Evolutionary conservation across 139 green algal species (phyloP).

Genomic region (Tetradesmus lagerheimii): DNA sequence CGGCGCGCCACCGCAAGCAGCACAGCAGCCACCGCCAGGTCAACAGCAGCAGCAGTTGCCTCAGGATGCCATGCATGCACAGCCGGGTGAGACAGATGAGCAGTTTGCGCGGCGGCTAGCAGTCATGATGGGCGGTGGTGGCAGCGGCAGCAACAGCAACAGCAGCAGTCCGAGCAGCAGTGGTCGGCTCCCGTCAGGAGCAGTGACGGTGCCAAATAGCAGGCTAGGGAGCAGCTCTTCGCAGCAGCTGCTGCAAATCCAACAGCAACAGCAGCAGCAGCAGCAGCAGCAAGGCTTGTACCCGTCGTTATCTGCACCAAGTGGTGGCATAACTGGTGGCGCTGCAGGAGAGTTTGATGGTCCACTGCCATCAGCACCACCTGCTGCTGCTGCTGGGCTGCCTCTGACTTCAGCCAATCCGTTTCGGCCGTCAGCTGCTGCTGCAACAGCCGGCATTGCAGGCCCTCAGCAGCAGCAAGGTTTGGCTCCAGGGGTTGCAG

Average conservation of each 20-base stretch:
- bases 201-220: not conserved
- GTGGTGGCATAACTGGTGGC: not conserved
- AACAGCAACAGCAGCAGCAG: too few relatives aligned
- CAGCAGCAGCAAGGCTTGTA: not conserved
- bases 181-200: not conserved
- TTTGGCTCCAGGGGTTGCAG: not conserved
- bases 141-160: not conserved
- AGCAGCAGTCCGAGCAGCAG: not conserved
- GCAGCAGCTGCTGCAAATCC: slow-evolving; percentile 22
- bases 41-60: not conserved
- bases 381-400: slow-evolving; percentile 4
- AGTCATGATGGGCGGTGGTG: not conserved
- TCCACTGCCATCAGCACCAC: not conserved
- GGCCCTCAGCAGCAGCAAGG: not conserved
- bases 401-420: slow-evolving; percentile 3
- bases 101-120: slow-evolving; percentile 30
- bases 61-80: slow-evolving; percentile 2
- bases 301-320: not conserved
- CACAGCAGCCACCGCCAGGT: not conserved
- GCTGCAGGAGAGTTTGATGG: not conserved
- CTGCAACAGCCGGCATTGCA: not conserved
- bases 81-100: slow-evolving; percentile 41
- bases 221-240: not conserved
- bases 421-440: not conserved
- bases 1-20: not conserved